Evolutionary conservation across 2,329 filamentous ascomycete genomes (phyloP).

Genomic region (Stagonosporopsis tanaceti): DNA sequence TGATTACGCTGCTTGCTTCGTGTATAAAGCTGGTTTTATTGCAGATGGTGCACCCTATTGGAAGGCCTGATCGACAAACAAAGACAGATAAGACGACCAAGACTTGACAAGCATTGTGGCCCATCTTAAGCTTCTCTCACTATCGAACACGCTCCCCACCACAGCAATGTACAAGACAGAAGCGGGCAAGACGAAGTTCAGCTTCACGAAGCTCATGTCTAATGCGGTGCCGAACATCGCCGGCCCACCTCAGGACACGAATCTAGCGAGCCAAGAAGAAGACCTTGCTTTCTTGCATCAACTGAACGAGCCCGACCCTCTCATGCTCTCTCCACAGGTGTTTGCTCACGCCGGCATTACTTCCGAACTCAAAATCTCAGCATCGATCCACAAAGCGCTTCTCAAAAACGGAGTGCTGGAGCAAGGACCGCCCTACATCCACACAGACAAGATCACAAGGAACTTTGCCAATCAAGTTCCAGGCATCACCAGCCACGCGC

Average conservation of each 20-base stretch:
- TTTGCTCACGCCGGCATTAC: conserved; percentile 15
- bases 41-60: background rate
- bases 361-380: conserved; percentile 1
- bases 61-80: background rate
- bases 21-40: background rate
- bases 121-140: background rate
- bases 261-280: background rate
- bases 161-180: conserved; percentile 10
- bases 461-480: conserved; percentile 13
- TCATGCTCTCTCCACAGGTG: conserved; percentile 7
- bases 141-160: background rate
- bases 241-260: conserved; percentile 7
- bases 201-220: conserved; percentile 15
- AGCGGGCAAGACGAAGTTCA: conserved; percentile 10
- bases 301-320: conserved; percentile 7
- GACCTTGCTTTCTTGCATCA: conserved; percentile 14
- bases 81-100: background rate
- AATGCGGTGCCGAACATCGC: conserved; percentile 11
- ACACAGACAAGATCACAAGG: conserved; percentile 10
- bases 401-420: conserved; percentile 10
- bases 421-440: background rate
- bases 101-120: background rate
- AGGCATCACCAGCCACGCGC: conserved; percentile 9
- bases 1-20: background rate
- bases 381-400: conserved; percentile 3